These are phyloP conservation scores for Boletus insuetus DNA, from an alignment of 768 basidiomycete genomes.

Conservation along the genomic window DNA sequence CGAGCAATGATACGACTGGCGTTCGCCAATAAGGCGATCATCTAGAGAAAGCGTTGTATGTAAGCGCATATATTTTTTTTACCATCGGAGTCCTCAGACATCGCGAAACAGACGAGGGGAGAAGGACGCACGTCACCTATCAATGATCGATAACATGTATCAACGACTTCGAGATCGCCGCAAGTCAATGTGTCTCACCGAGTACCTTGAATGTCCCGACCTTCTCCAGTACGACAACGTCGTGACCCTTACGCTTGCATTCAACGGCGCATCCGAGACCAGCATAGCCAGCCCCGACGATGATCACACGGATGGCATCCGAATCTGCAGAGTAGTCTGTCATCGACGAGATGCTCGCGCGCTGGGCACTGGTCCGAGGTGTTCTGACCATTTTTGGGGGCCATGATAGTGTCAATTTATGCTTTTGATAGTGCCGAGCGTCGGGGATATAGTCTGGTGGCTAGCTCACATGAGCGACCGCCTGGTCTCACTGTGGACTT, in stretches of 20 bases:
- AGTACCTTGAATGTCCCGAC: conserved; percentile 10
- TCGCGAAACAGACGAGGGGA: no score
- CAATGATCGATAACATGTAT: neutral
- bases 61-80: neutral
- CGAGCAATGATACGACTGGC: conserved; percentile 26
- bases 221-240: conserved; percentile 29
- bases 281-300: conserved; percentile 29
- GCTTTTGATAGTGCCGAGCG: neutral
- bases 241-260: conserved; percentile 24
- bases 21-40: conserved; percentile 25
- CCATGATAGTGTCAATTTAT: neutral
- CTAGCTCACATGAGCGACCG: neutral
- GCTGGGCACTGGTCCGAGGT: neutral
- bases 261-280: conserved; percentile 32
- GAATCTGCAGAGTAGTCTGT: neutral
- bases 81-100: neutral
- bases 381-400: neutral
- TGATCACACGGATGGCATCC: neutral
- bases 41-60: neutral
- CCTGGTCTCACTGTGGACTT: no score
- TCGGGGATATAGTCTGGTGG: neutral
- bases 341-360: neutral
- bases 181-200: conserved; percentile 7
- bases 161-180: neutral
- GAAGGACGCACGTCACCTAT: conserved; percentile 1